Percentiles rank a stretch among this genome's conserved stretches.
Conservation (phyloP, 805 yeast genomes). For the Kuraishia floccosa region DNA sequence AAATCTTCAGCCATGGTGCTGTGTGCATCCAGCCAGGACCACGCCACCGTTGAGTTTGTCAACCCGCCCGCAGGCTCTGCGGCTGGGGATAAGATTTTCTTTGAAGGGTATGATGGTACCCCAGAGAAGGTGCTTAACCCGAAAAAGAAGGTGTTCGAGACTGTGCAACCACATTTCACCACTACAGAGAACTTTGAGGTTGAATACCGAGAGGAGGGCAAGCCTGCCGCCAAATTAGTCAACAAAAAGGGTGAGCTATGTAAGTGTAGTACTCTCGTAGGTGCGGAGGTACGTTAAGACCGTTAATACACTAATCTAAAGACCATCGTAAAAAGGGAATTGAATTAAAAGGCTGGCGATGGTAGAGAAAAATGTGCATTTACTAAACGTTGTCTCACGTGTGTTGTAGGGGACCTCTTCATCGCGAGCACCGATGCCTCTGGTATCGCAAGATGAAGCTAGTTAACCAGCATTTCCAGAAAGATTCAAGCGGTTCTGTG, state of each 20-base stretch:
- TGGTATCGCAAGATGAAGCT: slow-evolving; percentile 61
- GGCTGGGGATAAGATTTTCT: slow-evolving; percentile 95
- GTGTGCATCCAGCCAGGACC: slow-evolving; percentile 66
- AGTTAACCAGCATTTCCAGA: slow-evolving; percentile 34
- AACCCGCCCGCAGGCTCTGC: slow-evolving; percentile 89
- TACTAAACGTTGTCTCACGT: too few species aligned
- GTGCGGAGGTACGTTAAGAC: slow-evolving; percentile 77
- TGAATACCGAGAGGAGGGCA: slow-evolving; percentile 69
- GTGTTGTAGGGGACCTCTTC: too few species aligned
- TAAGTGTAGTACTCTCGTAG: slow-evolving; percentile 58
- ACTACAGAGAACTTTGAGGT: slow-evolving; percentile 72
- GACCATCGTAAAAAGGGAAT: too few species aligned
- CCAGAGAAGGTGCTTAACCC: slow-evolving; percentile 94
- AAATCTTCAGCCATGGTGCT: slow-evolving; percentile 94
- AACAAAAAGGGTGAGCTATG: slow-evolving; percentile 72
- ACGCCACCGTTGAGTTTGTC: slow-evolving; percentile 89
- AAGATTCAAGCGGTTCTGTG: slow-evolving; percentile 53
- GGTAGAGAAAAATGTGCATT: too few species aligned
- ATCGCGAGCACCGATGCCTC: too few species aligned
- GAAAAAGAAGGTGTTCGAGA: slow-evolving; percentile 97
- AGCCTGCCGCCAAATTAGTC: slow-evolving; percentile 60
- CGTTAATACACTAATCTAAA: too few species aligned
- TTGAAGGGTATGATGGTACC: slow-evolving; percentile 79
- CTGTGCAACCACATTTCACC: slow-evolving; percentile 82
- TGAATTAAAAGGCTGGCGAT: too few species aligned